These are phyloP conservation scores for Candida easanensis DNA, from an alignment of 805 yeast genomes.

Conservation along the genomic window DNA sequence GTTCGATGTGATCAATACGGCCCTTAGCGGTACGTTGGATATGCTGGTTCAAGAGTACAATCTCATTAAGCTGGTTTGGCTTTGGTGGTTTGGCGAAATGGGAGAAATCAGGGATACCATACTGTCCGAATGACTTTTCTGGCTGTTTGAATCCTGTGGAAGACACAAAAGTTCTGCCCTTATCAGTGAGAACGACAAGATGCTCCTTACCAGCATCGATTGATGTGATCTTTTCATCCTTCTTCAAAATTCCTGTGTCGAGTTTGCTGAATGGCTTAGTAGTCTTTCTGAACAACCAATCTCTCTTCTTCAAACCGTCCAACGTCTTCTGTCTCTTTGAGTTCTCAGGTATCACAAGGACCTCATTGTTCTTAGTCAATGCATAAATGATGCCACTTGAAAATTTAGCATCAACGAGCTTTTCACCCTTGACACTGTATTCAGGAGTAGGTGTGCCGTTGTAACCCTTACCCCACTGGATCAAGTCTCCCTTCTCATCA, in stretches of 20 bases:
- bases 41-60: slow-evolving; percentile 52
- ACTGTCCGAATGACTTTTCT: slow-evolving; percentile 65
- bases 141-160: slow-evolving; percentile 48
- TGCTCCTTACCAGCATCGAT: slow-evolving; percentile 66
- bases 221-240: slow-evolving; percentile 49
- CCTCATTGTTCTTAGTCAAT: slow-evolving; percentile 35
- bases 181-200: slow-evolving; percentile 36
- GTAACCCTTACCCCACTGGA: slow-evolving; percentile 61
- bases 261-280: slow-evolving; percentile 13
- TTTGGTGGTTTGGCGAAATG: slow-evolving; percentile 58
- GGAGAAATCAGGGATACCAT: slow-evolving; percentile 72
- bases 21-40: slow-evolving; percentile 24
- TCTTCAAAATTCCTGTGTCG: slow-evolving; percentile 10
- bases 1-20: slow-evolving; percentile 19
- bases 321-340: slow-evolving; percentile 9
- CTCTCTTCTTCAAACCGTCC: slow-evolving; percentile 10
- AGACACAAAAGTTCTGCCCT: slow-evolving; percentile 22
- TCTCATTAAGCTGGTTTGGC: slow-evolving; percentile 48
- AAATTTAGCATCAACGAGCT: slow-evolving; percentile 40
- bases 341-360: slow-evolving; percentile 34
- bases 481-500: slow-evolving; percentile 65
- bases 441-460: slow-evolving; percentile 31
- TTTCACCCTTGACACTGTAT: slow-evolving; percentile 44
- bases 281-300: slow-evolving; percentile 16
- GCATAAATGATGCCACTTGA: slow-evolving; percentile 57